A percentile compares a stretch with the other conserved stretches of the same genome.
These are phyloP conservation scores for Myrica gale DNA, from an alignment of 306 rosid genomes.

Conservation along the genomic window DNA sequence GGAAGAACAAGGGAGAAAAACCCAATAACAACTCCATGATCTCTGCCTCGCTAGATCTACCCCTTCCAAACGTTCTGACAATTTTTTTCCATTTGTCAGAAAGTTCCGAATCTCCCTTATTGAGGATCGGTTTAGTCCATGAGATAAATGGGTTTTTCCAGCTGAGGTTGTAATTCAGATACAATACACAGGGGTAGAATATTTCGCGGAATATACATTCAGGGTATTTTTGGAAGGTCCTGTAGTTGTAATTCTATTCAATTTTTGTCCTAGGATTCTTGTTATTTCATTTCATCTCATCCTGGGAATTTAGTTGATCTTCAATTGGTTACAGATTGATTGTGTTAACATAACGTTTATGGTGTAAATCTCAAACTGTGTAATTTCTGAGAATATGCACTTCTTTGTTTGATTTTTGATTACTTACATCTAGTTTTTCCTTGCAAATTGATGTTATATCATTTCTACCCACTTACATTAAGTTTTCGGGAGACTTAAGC, in stretches of 20 bases:
- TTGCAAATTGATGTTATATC: background rate
- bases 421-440: slow-evolving; percentile 6
- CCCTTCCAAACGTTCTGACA: slow-evolving; percentile 33
- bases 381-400: slow-evolving; percentile 18
- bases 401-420: slow-evolving; percentile 6
- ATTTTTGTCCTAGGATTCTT: background rate
- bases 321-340: background rate
- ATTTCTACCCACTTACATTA: background rate
- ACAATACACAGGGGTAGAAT: slow-evolving; percentile 13
- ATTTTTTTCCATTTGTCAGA: slow-evolving; percentile 36
- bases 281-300: background rate
- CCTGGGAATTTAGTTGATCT: slow-evolving; percentile 17
- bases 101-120: slow-evolving; percentile 36
- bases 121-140: slow-evolving; percentile 4
- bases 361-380: slow-evolving; percentile 4
- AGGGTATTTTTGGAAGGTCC: slow-evolving; percentile 31
- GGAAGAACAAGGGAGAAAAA: slow-evolving; percentile 21
- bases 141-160: background rate
- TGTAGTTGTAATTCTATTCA: background rate
- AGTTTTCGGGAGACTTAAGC: background rate
- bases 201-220: slow-evolving; percentile 18
- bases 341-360: background rate
- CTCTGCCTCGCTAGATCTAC: slow-evolving; percentile 35
- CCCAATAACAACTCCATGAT: slow-evolving; percentile 29
- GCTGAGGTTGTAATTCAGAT: slow-evolving; percentile 13